Evolutionary conservation across 2,329 filamentous ascomycete species (phyloP).

Genomic region (Hysterium pulicare): DNA sequence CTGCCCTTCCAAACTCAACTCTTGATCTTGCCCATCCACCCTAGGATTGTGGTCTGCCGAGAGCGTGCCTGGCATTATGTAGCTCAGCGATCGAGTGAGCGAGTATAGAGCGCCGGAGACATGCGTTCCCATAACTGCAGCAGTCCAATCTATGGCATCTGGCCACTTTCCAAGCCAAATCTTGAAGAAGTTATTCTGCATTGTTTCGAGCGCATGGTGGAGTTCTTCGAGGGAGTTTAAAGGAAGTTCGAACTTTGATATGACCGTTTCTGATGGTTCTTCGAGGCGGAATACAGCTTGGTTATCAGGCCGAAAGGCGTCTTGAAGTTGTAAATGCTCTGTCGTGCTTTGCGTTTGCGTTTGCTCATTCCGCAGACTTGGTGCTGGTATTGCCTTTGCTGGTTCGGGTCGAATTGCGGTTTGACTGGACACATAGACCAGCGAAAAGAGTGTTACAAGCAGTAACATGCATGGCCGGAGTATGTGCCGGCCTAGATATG

Average conservation of each 20-base stretch:
- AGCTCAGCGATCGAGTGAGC: constrained; percentile 60
- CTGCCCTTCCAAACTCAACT: constrained; percentile 38
- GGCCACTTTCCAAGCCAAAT: constrained; percentile 80
- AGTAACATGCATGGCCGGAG: too few relatives aligned
- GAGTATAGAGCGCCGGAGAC: constrained; percentile 69
- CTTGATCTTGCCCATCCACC: constrained; percentile 10
- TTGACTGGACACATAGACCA: too few relatives aligned
- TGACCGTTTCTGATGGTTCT: too few relatives aligned
- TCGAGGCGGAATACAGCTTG: too few relatives aligned
- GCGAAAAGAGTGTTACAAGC: too few relatives aligned
- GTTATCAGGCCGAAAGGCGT: too few relatives aligned
- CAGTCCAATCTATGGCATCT: constrained; percentile 87
- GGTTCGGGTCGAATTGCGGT: too few relatives aligned
- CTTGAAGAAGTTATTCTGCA: constrained; percentile 77
- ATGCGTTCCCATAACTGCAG: constrained; percentile 77
- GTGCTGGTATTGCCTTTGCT: too few relatives aligned
- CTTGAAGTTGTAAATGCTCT: too few relatives aligned
- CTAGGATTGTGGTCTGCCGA: constrained; percentile 6
- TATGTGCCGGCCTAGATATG: too few relatives aligned
- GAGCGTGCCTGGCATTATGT: constrained; percentile 37
- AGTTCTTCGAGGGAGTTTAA: constrained; percentile 31
- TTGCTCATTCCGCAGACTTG: too few relatives aligned
- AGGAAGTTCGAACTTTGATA: neutral
- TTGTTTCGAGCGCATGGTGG: constrained; percentile 61
- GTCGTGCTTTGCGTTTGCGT: too few relatives aligned